Percentiles rank a stretch among this genome's conserved stretches.
Evolutionary conservation across 2,329 filamentous ascomycete species (phyloP).

Genomic region (Beauveria asiatica): DNA sequence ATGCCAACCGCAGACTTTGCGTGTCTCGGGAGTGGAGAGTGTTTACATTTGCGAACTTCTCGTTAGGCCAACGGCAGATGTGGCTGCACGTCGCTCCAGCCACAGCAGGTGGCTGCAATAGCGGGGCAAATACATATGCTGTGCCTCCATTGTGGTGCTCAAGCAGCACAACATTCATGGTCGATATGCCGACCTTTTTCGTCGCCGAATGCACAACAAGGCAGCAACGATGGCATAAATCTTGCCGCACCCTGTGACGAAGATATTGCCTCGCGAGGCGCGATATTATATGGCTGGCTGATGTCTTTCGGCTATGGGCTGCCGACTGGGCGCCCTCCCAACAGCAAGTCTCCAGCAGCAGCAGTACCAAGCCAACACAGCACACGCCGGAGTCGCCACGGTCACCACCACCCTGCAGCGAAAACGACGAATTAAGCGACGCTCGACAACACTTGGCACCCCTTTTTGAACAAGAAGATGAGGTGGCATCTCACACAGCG

Average conservation of each 20-base stretch:
- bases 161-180: not conserved
- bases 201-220: not conserved
- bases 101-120: not conserved
- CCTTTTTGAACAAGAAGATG: not conserved
- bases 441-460: not conserved
- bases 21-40: not conserved
- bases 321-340: not conserved
- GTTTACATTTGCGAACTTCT: slow-evolving; percentile 6
- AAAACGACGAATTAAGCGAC: not conserved
- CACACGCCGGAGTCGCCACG: not conserved
- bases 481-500: not conserved
- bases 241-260: not conserved
- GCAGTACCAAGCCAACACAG: not conserved
- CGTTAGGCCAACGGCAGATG: not conserved
- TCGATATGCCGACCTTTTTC: not conserved
- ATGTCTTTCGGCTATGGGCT: not conserved
- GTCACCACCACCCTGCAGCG: not conserved
- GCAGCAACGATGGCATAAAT: not conserved
- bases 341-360: not conserved
- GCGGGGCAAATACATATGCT: not conserved
- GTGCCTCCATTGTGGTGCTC: not conserved
- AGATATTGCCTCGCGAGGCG: not conserved
- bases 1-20: not conserved
- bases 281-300: not conserved
- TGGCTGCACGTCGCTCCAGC: not conserved